These are phyloP conservation scores for Xylaria flabelliformis DNA, from an alignment of 495 filamentous ascomycete genomes.

Conservation along the genomic window DNA sequence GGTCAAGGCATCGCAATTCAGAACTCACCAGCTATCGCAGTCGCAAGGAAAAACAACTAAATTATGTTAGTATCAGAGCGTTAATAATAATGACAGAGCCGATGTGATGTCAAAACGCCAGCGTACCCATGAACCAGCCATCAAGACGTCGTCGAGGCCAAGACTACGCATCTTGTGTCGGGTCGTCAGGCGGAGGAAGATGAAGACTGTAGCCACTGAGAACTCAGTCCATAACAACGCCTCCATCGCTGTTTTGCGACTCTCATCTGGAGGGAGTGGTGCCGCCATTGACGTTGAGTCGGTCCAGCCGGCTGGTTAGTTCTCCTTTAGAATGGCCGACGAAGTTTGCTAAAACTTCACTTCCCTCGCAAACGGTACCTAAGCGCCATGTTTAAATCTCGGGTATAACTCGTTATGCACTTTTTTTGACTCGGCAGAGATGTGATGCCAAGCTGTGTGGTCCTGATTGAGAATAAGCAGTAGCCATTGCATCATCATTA, in stretches of 20 bases:
- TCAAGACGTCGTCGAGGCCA: constrained; percentile 10
- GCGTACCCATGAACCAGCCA: constrained; percentile 20
- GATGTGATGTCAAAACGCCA: constrained; percentile 4
- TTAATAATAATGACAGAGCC: neutral
- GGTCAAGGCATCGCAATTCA: neutral
- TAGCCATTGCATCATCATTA: constrained; percentile 1
- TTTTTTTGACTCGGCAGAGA: neutral
- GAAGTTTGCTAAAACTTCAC: neutral
- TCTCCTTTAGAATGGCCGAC: neutral
- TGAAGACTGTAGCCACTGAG: constrained; percentile 6
- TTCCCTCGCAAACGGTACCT: neutral
- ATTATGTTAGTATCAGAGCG: neutral
- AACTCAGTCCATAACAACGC: constrained; percentile 13
- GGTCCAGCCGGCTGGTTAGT: neutral
- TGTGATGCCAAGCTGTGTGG: neutral
- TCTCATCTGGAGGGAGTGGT: constrained; percentile 12
- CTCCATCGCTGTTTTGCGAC: constrained; percentile 11
- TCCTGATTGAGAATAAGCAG: neutral
- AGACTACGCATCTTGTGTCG: neutral
- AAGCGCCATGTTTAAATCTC: constrained; percentile 3
- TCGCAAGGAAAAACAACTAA: neutral
- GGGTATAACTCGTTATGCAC: neutral
- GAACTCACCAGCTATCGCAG: neutral
- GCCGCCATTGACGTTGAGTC: neutral
- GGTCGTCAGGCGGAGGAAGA: constrained; percentile 8